Percentiles rank a stretch among this genome's conserved stretches.
phyloP scores from a whole-genome alignment of 2,329 filamentous ascomycete genomes.

The Parasarocladium wereldwijsianum region DNA sequence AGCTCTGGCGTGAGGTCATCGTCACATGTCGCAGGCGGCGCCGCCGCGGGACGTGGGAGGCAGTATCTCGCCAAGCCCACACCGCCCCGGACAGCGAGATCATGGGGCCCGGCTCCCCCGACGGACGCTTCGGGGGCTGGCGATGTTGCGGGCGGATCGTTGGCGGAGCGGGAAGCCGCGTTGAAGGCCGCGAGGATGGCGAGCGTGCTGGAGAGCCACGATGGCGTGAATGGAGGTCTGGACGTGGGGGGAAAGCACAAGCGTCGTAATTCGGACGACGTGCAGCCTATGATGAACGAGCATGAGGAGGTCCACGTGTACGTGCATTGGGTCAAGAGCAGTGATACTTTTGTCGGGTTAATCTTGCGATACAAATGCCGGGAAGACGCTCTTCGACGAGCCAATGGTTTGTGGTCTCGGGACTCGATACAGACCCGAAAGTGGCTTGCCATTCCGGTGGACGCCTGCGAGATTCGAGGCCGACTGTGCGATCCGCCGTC shows the following conservation, averaged over 20 bases:
- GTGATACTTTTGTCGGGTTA: slow-evolving; percentile 82
- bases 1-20: not conserved
- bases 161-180: slow-evolving; percentile 36
- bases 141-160: slow-evolving; percentile 39
- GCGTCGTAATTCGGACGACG: slow-evolving; percentile 54
- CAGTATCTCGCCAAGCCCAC: slow-evolving; percentile 4
- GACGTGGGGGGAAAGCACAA: slow-evolving; percentile 44
- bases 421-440: slow-evolving; percentile 79
- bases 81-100: slow-evolving; percentile 3
- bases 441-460: slow-evolving; percentile 71
- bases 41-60: not conserved
- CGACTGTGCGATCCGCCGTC: slow-evolving; percentile 44
- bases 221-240: slow-evolving; percentile 42
- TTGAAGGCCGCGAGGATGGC: slow-evolving; percentile 41
- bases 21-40: not conserved
- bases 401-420: slow-evolving; percentile 89
- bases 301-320: slow-evolving; percentile 64
- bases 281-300: slow-evolving; percentile 35
- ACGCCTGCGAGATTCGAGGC: slow-evolving; percentile 75
- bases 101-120: slow-evolving; percentile 39
- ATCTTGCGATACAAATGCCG: slow-evolving; percentile 82
- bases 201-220: slow-evolving; percentile 45
- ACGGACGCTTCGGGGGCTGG: slow-evolving; percentile 19
- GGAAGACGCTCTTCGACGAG: slow-evolving; percentile 66
- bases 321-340: slow-evolving; percentile 67